Evolutionary conservation across 2,329 filamentous ascomycete species (phyloP), one percentile per base, ranked within the genome.

Genomic region (Cordyceps tenuipes): DNA sequence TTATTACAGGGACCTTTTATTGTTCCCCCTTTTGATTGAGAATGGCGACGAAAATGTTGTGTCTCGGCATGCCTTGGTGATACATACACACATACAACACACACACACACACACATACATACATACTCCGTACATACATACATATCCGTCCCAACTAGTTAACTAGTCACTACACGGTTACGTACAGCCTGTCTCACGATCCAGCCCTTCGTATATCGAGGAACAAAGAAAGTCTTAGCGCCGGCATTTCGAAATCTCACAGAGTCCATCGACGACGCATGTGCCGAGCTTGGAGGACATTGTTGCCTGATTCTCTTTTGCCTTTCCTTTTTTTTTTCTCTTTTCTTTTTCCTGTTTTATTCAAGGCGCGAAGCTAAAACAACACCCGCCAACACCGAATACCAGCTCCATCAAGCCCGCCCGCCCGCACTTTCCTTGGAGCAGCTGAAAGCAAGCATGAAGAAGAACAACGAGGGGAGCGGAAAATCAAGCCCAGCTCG

Each of bases 181-280:
- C 29, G 29, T 29, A 29, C 29, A 29, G 29, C 29, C 13, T 48
- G 44, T 57, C 54, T 48, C 21, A 26, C 21, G 29, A 57, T 39
- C 29, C 54, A 23, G 39, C 53, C 43, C 17, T n/a, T 8, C 17
- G 36, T 19, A n/a, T 49, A 29, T 26, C 21, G 21, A 15, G 39
- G 34, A 23, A 47, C 46, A 44, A 34, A 46, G 46, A 47, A 7
- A 26, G 39, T 17, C 19, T 44, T 59, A 59, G 48, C 48, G 48
- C 48, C 57, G 57, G 57, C 57, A 59, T 49, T 52, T 52, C 7
- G 26, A 13, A 26, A 59, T 59, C 48, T 46, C 47, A 52, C 4
- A 6, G 23, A 23, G 23, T 4, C 23, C 31, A 5, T 21, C 47
- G 36, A 46, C 36, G 57, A 59, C n/a, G 47, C 39, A 59, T 46